These are phyloP conservation scores for Trichaptum fuscoviolaceum DNA, from an alignment of 768 basidiomycete species.

Conservation along the genomic window DNA sequence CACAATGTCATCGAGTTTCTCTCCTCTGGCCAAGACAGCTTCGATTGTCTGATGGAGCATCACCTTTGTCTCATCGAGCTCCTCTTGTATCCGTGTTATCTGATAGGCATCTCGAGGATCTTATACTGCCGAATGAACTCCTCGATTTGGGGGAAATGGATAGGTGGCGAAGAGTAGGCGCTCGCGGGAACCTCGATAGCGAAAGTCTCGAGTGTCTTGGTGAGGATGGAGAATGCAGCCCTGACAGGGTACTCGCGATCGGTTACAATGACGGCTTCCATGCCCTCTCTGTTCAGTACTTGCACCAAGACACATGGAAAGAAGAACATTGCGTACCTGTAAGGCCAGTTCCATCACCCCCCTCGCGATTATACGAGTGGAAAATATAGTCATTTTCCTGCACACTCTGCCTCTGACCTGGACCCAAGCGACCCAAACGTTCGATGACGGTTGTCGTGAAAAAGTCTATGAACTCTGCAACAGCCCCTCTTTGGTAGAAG, in stretches of 20 bases:
- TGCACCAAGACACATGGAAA: not conserved
- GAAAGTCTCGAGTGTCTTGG: conserved; percentile 92
- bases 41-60: conserved; percentile 99
- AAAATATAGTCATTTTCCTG: conserved; percentile 92
- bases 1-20: conserved; percentile 93
- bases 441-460: conserved; percentile 90
- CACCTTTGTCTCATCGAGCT: conserved; percentile 99
- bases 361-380: conserved; percentile 88
- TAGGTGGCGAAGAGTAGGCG: conserved; percentile 59
- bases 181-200: conserved; percentile 70
- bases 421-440: conserved; percentile 75
- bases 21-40: conserved; percentile 90
- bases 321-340: conserved; percentile 51
- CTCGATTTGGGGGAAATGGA: conserved; percentile 72
- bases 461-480: conserved; percentile 91
- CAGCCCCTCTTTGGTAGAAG: conserved; percentile 87
- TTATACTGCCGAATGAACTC: conserved; percentile 85
- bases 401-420: conserved; percentile 88
- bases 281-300: conserved; percentile 10
- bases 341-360: conserved; percentile 68
- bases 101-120: conserved; percentile 96
- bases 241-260: conserved; percentile 96
- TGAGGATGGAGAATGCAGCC: conserved; percentile 91
- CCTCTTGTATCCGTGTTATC: conserved; percentile 97
- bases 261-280: conserved; percentile 80